Evolutionary conservation across 2,329 filamentous ascomycete genomes (phyloP), one percentile per base, ranked within the genome.

Genomic region (Lasiodiplodia citricola): DNA sequence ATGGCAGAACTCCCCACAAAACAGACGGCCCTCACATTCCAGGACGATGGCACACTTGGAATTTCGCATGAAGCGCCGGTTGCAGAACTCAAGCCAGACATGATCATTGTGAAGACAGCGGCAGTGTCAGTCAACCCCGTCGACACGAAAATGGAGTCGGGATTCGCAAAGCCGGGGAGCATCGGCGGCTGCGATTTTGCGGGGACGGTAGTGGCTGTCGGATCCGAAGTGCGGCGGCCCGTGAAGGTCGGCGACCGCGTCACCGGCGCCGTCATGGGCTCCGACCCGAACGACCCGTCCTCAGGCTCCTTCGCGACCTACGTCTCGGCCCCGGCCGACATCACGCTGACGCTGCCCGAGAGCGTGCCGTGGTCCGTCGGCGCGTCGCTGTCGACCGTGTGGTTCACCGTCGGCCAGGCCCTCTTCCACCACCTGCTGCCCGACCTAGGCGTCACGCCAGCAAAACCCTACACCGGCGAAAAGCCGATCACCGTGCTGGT

Each of bases 401-500:
- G 21, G 18, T 37, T 56, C 21, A 37, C 28, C 13, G 23, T 44
- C 50, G n/a, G n/a, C 38, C 47, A 16, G 14, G 16, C 18, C n/a
- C 31, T 35, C 7, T 35, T 35, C 31, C 31, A 35, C 31, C 31
- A 35, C 31, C 31, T 35, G 31, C 31, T 35, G 31, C 31, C 31
- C 8, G 31, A 35, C 31, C 31, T 35, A 8, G 7, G 1, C 31
- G 31, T 35, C 31, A 35, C 31, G 31, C 31, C 31, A 0, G 31
- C 31, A 3, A 10, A 7, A 2, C 31, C 31, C 1, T 35, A 35
- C 31, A 35, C 31, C 31, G 31, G 31, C 31, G 31, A 7, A 2
- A n/a, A 23, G 3, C 25, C 25, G 18, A 35, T 51, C 16, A 51
- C 31, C 14, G 35, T 87, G 0, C 73, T 87, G 1, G 80, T 87